These are phyloP conservation scores for Trichocomaceae sp. DNA, from an alignment of 2,329 filamentous ascomycete species.

Conservation along the genomic window DNA sequence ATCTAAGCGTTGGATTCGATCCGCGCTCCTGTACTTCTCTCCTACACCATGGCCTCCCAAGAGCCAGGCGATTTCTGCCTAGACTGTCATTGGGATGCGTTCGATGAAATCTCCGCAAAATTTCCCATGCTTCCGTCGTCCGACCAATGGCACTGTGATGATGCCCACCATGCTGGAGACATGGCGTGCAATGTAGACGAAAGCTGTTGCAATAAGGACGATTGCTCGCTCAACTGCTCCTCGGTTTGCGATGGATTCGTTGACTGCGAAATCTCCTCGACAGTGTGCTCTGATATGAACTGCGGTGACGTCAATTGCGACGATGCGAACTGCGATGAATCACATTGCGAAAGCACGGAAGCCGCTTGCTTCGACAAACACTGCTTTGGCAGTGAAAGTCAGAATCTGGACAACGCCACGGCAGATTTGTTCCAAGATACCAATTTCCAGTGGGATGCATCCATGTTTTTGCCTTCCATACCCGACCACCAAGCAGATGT, in stretches of 20 bases:
- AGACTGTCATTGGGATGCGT: constrained; percentile 37
- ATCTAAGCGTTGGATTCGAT: background rate
- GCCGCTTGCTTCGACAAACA: constrained; percentile 35
- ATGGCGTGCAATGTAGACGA: constrained; percentile 26
- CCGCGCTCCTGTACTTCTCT: background rate
- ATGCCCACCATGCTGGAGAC: constrained; percentile 23
- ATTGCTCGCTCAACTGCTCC: constrained; percentile 32
- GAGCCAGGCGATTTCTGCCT: constrained; percentile 32
- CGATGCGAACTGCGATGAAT: background rate
- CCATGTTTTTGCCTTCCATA: constrained; percentile 22
- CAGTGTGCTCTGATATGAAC: constrained; percentile 30
- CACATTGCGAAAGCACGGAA: constrained; percentile 25
- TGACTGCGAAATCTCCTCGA: constrained; percentile 32
- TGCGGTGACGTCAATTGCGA: constrained; percentile 17
- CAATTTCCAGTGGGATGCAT: constrained; percentile 25
- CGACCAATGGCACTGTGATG: constrained; percentile 26
- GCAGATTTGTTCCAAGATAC: constrained; percentile 28
- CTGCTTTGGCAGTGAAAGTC: constrained; percentile 24
- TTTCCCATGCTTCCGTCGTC: constrained; percentile 19
- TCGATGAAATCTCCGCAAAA: constrained; percentile 27
- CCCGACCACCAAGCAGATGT: constrained; percentile 5
- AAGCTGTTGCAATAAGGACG: constrained; percentile 35
- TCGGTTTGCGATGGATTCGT: constrained; percentile 38
- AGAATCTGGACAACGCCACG: constrained; percentile 23
- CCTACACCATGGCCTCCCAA: constrained; percentile 25